These are phyloP conservation scores for Fusarium nurragi DNA, from an alignment of 2,329 filamentous ascomycete species.

Conservation along the genomic window DNA sequence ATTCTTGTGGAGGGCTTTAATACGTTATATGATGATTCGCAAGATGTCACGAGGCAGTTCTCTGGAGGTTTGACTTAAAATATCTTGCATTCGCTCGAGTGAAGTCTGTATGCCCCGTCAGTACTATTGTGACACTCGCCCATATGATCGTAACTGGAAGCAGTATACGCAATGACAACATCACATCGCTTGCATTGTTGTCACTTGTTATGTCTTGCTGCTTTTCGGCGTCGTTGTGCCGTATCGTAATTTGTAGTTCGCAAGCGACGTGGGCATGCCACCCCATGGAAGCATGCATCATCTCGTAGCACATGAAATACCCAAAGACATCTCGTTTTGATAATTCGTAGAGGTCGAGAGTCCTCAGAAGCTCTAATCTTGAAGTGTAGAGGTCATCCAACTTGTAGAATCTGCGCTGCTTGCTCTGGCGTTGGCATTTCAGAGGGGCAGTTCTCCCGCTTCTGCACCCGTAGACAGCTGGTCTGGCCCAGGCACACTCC, in stretches of 20 bases:
- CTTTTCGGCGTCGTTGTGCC: not conserved
- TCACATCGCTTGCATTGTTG: rapidly evolving
- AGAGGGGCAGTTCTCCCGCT: not conserved
- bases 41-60: not conserved
- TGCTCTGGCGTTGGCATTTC: not conserved
- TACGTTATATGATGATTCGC: rapidly evolving
- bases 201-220: rapidly evolving
- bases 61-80: not conserved
- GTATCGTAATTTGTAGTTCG: not conserved
- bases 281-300: not conserved
- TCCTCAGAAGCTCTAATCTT: not conserved
- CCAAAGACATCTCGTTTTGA: not conserved
- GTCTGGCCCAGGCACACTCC: constrained; percentile 1
- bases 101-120: not conserved
- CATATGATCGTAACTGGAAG: not conserved
- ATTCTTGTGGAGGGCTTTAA: rapidly evolving
- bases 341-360: too few species aligned
- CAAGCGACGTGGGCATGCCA: not conserved
- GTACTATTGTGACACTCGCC: not conserved
- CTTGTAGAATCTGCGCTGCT: too few species aligned
- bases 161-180: rapidly evolving
- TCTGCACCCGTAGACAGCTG: not conserved
- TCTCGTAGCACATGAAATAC: not conserved
- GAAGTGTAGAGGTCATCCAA: rapidly evolving
- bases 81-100: not conserved